Percentiles rank a stretch among this genome's conserved stretches.
Evolutionary conservation across 768 basidiomycete species (phyloP).

Genomic region (Auricularia sp.): DNA sequence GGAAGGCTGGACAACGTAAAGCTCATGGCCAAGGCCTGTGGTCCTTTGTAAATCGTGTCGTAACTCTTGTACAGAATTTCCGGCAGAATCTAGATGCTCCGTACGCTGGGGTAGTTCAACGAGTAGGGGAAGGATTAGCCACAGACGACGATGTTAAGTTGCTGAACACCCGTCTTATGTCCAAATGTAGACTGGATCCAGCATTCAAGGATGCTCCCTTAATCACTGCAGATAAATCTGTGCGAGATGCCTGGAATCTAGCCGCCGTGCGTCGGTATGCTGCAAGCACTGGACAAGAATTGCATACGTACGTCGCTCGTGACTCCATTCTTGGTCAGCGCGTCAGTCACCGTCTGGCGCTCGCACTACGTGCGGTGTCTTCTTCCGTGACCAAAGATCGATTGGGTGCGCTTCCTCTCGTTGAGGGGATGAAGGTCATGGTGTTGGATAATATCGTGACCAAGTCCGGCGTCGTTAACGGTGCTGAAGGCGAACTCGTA

Average conservation of each 20-base stretch:
- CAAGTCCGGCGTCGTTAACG: slow-evolving; percentile 1
- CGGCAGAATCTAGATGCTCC: not conserved
- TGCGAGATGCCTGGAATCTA: not conserved
- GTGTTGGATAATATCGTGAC: slow-evolving; percentile 1
- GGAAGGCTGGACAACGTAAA: too few relatives aligned
- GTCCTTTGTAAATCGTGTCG: not conserved
- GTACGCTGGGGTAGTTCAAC: not conserved
- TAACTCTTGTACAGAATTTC: not conserved
- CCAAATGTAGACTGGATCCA: not conserved
- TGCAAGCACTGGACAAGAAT: not conserved
- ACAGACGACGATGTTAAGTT: not conserved
- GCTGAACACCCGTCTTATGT: not conserved
- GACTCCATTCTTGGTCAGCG: not conserved
- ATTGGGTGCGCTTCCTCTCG: not conserved
- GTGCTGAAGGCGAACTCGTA: not conserved
- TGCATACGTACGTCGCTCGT: not conserved
- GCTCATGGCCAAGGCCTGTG: not conserved
- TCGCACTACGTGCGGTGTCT: not conserved
- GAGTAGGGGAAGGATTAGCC: not conserved
- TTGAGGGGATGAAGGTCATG: slow-evolving; percentile 2
- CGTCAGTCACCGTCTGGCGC: not conserved
- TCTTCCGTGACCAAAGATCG: not conserved
- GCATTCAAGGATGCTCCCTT: not conserved
- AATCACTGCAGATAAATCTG: not conserved
- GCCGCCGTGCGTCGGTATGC: not conserved